Percentiles rank a stretch among this genome's conserved stretches.
phyloP scores from a whole-genome alignment of 495 filamentous ascomycete genomes.

The Aspergillus sparsus region DNA sequence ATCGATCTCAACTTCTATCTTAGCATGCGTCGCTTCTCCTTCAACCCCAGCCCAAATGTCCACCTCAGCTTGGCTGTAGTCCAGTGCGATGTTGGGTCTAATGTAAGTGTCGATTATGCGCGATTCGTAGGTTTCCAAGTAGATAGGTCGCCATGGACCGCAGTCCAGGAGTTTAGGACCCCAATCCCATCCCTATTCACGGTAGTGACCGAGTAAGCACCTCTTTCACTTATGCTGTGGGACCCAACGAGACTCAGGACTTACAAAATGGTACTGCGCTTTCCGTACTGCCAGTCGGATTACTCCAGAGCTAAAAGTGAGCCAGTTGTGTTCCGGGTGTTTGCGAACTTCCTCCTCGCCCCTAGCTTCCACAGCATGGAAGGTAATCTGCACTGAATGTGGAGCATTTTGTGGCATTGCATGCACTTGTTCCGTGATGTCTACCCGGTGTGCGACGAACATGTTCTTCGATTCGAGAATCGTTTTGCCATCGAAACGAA shows the following conservation, averaged over 20 bases:
- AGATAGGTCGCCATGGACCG: not conserved
- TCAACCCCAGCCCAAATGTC: not conserved
- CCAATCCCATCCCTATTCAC: not conserved
- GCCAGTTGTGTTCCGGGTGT: conserved; percentile 1
- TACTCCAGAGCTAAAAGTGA: not conserved
- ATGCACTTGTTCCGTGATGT: not conserved
- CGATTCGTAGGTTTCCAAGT: not conserved
- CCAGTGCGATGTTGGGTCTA: not conserved
- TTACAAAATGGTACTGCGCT: conserved; percentile 4
- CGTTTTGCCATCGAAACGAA: not conserved
- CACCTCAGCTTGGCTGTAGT: not conserved
- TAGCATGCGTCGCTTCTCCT: not conserved
- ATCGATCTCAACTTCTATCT: not conserved
- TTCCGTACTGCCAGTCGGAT: not conserved
- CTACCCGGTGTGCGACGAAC: not conserved
- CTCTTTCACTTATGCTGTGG: not conserved
- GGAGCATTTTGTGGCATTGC: not conserved
- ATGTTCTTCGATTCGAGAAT: not conserved
- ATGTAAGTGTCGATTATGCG: not conserved
- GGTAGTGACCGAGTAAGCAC: not conserved
- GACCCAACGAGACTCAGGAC: not conserved
- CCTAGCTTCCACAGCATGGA: not conserved
- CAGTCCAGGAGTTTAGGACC: conserved; percentile 5
- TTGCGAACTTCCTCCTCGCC: not conserved
- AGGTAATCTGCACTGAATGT: not conserved